Conservation (phyloP, 2,329 filamentous ascomycete species). For the Amauroascus verrucosus region DNA sequence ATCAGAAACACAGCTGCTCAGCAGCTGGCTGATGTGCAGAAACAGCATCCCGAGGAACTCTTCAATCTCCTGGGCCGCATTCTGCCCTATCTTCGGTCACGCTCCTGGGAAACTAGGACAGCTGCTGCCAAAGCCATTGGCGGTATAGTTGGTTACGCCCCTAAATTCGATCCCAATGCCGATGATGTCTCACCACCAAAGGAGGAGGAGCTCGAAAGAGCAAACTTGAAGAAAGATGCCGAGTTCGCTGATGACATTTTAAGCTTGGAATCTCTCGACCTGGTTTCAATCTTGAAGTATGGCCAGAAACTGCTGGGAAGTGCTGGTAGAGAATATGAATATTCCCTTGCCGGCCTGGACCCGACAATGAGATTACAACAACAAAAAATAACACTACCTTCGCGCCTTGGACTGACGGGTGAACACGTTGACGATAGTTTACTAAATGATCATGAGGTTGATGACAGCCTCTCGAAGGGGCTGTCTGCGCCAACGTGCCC, state of each 20-base stretch:
- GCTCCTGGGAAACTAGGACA: conserved; percentile 92
- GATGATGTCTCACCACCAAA: conserved; percentile 49
- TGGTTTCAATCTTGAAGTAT: conserved; percentile 67
- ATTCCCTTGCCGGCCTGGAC: conserved; percentile 68
- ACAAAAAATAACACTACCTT: conserved; percentile 77
- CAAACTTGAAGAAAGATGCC: conserved; percentile 35
- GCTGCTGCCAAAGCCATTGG: conserved; percentile 90
- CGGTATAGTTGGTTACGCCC: conserved; percentile 83
- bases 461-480: conserved; percentile 36
- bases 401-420: conserved; percentile 73
- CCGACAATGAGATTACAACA: conserved; percentile 70
- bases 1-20: conserved; percentile 96
- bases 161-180: conserved; percentile 76
- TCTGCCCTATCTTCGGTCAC: conserved; percentile 88
- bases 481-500: conserved; percentile 14
- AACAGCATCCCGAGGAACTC: conserved; percentile 91
- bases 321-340: conserved; percentile 72
- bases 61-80: conserved; percentile 91
- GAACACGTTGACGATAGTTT: conserved; percentile 79
- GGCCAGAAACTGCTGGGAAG: conserved; percentile 77
- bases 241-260: conserved; percentile 50
- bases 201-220: conserved; percentile 47
- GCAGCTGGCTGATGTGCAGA: conserved; percentile 94
- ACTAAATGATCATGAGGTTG: conserved; percentile 53
- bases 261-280: conserved; percentile 62